Conservation (phyloP, 768 basidiomycete species). For the Trametes villosa region DNA sequence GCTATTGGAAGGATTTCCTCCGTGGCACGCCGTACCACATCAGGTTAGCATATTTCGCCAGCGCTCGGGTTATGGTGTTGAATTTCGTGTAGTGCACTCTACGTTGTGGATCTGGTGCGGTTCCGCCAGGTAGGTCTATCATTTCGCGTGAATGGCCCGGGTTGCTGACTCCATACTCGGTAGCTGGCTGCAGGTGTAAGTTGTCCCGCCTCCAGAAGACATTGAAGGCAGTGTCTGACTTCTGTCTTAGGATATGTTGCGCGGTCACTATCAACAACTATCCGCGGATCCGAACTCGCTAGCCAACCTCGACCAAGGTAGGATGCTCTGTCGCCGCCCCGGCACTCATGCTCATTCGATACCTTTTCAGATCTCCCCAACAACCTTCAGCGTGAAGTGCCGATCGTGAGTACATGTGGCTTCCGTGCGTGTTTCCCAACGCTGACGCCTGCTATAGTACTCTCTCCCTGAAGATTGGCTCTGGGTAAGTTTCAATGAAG, state of each 20-base stretch:
- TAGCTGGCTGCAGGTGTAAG: constrained; percentile 64
- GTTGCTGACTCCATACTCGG: not conserved
- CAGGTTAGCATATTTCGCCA: constrained; percentile 51
- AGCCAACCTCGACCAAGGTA: constrained; percentile 94
- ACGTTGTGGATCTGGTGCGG: constrained; percentile 92
- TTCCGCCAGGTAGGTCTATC: constrained; percentile 79
- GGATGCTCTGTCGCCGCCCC: not conserved
- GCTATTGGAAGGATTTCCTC: constrained; percentile 92
- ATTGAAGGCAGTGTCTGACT: not conserved
- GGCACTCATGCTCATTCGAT: not conserved
- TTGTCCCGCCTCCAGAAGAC: not conserved
- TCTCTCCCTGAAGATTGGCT: constrained; percentile 94
- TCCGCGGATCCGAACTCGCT: constrained; percentile 95
- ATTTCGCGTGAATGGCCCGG: too few species aligned
- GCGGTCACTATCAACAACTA: constrained; percentile 89
- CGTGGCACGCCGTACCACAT: constrained; percentile 91
- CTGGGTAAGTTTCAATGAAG: constrained; percentile 64
- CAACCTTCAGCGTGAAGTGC: constrained; percentile 89
- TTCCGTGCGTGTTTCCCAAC: not conserved
- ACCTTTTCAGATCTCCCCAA: constrained; percentile 82
- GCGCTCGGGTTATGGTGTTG: not conserved
- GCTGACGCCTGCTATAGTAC: constrained; percentile 51
- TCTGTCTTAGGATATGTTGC: constrained; percentile 70
- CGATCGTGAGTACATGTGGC: constrained; percentile 68
- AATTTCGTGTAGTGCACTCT: constrained; percentile 71